Conservation (phyloP, 176 grass and related monocot species). For the Carex pumila region DNA sequence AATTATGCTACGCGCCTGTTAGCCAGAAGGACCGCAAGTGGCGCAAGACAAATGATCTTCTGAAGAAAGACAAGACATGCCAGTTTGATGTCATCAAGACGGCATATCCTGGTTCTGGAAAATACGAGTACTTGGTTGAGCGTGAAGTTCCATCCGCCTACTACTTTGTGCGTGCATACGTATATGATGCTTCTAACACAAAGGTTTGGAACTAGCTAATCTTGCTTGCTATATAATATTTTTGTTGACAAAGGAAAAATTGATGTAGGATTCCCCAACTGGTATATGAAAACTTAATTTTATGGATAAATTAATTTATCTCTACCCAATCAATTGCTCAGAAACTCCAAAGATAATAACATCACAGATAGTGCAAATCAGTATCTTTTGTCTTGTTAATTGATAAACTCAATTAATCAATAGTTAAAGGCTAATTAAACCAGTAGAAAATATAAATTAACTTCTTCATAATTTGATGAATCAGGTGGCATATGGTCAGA, state of each 20-base stretch:
- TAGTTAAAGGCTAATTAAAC: neutral
- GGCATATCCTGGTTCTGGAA: slow-evolving; percentile 22
- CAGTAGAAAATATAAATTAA: neutral
- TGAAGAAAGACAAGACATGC: slow-evolving; percentile 86
- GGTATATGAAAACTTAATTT: neutral
- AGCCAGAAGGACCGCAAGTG: slow-evolving; percentile 60
- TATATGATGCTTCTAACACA: slow-evolving; percentile 35
- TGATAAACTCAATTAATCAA: neutral
- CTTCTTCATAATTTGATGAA: neutral
- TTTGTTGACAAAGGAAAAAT: neutral
- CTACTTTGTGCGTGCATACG: slow-evolving; percentile 72
- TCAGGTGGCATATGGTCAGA: slow-evolving; percentile 76
- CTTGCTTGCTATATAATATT: neutral
- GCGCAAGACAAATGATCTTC: slow-evolving; percentile 43
- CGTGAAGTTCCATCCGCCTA: slow-evolving; percentile 46
- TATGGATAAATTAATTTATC: neutral
- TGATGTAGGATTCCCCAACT: neutral
- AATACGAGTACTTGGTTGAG: slow-evolving; percentile 25
- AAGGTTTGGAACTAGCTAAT: neutral
- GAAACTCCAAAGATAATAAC: neutral
- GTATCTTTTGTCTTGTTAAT: neutral
- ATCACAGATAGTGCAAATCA: no score
- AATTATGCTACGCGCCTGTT: slow-evolving; percentile 60
- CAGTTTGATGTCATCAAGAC: slow-evolving; percentile 33
- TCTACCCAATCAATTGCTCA: neutral